Base-by-base conservation (phyloP, 2,329 filamentous ascomycete genomes). In the Cladosporium cucumerinum region DNA sequence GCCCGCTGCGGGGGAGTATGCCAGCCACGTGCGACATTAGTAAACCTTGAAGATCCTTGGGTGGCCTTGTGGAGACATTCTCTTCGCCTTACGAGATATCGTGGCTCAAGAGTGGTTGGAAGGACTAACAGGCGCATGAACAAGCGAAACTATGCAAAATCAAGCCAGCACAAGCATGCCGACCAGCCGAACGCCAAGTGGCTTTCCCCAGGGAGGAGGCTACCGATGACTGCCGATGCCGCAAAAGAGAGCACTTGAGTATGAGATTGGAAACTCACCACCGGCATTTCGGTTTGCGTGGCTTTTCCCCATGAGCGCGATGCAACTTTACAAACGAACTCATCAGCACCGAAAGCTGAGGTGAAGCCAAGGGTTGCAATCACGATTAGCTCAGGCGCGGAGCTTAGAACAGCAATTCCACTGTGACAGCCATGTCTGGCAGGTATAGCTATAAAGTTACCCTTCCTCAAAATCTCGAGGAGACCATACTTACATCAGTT, bases 91-190 rank as follows among this genome's bases (percentile, higher is more conserved):
- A 57, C 30, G 52, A 21, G 54, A 54, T 10, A 10, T 32, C 18
- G 51, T 54, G 51, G 51, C n/a, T 46, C 51, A 54, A 30, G 51
- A 32, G 26, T 12, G 30, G 26, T 54, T 32, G 26, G 51, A n/a
- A 12, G 32, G 30, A 32, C 16, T 39, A 11, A 12, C 48, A 52
- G 25, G 25, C 26, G 48, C 23, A 28, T 23, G 32, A 11, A 57
- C 54, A 57, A 57, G 54, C 54, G 54, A 57, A 57, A 57, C 28
- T 25, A 57, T 57, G 54, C 54, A 34, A 34, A 3, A 32, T 10
- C 54, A 57, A 57, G 54, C 54, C 28, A 57, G 54, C 54, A 57
- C 54, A 57, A 57, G 54, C 54, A 57, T 57, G 54, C 39, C 39
- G 36, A 43, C 18, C 36, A 43, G 36, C 36, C 36, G 39, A 21